Evolutionary conservation across 2,329 filamentous ascomycete species (phyloP).

Genomic region (Pseudogymnoascus sp.): DNA sequence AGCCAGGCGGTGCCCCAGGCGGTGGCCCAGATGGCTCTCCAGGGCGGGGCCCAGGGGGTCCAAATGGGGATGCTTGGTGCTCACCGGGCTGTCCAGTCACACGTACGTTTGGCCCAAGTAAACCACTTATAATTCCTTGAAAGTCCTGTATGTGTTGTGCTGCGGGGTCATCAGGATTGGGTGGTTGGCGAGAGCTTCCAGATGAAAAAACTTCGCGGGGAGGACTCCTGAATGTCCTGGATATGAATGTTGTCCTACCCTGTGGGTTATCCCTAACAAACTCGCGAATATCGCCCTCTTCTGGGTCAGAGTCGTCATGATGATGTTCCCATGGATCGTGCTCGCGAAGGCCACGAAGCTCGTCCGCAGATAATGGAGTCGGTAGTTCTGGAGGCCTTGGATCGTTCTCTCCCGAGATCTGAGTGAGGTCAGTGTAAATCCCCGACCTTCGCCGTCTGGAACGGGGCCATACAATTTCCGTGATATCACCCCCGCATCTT

Average conservation of each 20-base stretch:
- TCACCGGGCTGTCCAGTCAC: not conserved
- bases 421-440: not conserved
- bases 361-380: slow-evolving; percentile 15
- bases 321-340: slow-evolving; percentile 24
- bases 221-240: slow-evolving; percentile 20
- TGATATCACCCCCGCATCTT: slow-evolving; percentile 67
- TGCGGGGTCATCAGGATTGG: not conserved
- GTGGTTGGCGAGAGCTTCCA: slow-evolving; percentile 1
- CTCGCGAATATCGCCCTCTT: slow-evolving; percentile 51
- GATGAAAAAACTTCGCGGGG: not conserved
- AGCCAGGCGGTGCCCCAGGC: not conserved
- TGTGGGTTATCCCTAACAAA: slow-evolving; percentile 24
- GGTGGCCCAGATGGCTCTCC: not conserved
- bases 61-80: not conserved
- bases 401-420: slow-evolving; percentile 39
- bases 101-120: not conserved
- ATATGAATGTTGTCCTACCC: slow-evolving; percentile 21
- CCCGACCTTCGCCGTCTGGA: not conserved
- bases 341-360: slow-evolving; percentile 16
- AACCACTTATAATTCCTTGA: not conserved
- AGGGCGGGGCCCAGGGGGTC: not conserved
- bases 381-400: slow-evolving; percentile 40
- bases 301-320: slow-evolving; percentile 45
- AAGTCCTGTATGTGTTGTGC: not conserved
- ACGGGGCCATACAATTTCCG: slow-evolving; percentile 62